Evolutionary conservation across 805 yeast species (phyloP), one percentile per base, ranked within the genome.

Genomic region (Candida easanensis): DNA sequence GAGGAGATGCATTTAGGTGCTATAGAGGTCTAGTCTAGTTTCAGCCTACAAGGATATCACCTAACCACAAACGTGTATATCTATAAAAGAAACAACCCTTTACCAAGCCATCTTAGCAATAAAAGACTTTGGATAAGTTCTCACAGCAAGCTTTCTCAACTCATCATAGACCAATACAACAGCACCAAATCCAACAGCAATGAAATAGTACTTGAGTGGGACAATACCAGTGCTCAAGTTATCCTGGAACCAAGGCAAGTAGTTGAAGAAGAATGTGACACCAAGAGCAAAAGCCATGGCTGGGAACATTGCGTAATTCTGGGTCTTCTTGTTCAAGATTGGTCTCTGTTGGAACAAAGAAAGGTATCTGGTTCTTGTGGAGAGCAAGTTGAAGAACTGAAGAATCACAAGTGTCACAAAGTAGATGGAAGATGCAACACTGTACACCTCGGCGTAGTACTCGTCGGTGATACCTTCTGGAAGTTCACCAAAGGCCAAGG

Each of bases 131-230:
- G 79, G 77, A 45, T 61, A 58, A 35, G 50, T 62, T 51, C 79
- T 61, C 11, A 57, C 61, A 9, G 46, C 9, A n/a, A 54, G 48
- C 50, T 73, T 73, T 49, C 79, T 60, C 23, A 60, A 19, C 52
- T 74, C 80, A 48, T 74, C 80, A 45, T 62, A 63, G 5, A 52
- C 33, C 33, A 73, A 46, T 7, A 73, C 63, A n/a, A 65, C 54
- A 3, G 56, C 26, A 15, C 77, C 78, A 51, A 74, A 68, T 0
- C 73, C 76, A 36, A 72, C 30, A 1, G 79, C 71, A 34, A 72
- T 65, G 48, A 74, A 69, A 51, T 65, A 74, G 53, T 66, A 69
- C 48, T 71, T 69, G n/a, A 65, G 72, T 7, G 76, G 76, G 19
- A 72, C 69, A 19, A 55, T 53, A 2, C 62, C 58, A 2, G 75